Percentiles rank a stretch among this genome's conserved stretches.
Conservation (phyloP, 2,329 filamentous ascomycete species). For the Aspergillus versicolor region DNA sequence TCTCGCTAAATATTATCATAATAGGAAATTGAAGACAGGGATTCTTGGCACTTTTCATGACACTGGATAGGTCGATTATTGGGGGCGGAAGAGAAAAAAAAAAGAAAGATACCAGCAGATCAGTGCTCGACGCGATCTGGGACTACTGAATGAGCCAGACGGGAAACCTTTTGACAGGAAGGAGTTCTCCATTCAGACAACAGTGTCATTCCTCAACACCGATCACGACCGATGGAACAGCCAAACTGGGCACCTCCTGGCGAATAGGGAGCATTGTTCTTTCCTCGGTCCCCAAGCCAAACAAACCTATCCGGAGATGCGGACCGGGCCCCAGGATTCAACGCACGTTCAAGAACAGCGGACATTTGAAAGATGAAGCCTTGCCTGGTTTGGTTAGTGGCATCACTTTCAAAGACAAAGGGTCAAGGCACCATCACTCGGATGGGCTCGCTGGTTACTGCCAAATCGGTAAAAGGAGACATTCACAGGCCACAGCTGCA, state of each 20-base stretch:
- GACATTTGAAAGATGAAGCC: not conserved
- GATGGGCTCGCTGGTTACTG: not conserved
- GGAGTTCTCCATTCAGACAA: too few relatives aligned
- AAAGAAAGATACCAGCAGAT: not conserved
- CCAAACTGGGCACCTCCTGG: not conserved
- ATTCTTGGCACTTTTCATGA: slow-evolving; percentile 1
- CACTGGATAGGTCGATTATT: slow-evolving; percentile 2
- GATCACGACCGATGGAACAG: too few relatives aligned
- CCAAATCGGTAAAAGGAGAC: not conserved
- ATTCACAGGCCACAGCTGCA: not conserved
- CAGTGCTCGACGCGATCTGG: not conserved
- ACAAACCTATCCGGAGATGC: slow-evolving; percentile 1
- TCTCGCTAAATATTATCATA: slow-evolving; percentile 13
- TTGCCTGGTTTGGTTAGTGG: slow-evolving; percentile 10
- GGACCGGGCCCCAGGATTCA: not conserved
- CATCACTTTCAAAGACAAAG: not conserved
- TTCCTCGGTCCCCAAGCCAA: not conserved
- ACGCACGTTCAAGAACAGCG: not conserved
- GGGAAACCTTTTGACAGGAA: not conserved
- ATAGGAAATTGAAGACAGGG: slow-evolving; percentile 6
- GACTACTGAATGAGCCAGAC: not conserved
- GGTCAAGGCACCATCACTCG: not conserved
- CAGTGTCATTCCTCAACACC: too few relatives aligned
- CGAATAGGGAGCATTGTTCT: not conserved
- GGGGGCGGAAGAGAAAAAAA: slow-evolving; percentile 4